These are phyloP conservation scores for Crassisporium funariophilum DNA, from an alignment of 768 basidiomycete genomes.

Conservation along the genomic window DNA sequence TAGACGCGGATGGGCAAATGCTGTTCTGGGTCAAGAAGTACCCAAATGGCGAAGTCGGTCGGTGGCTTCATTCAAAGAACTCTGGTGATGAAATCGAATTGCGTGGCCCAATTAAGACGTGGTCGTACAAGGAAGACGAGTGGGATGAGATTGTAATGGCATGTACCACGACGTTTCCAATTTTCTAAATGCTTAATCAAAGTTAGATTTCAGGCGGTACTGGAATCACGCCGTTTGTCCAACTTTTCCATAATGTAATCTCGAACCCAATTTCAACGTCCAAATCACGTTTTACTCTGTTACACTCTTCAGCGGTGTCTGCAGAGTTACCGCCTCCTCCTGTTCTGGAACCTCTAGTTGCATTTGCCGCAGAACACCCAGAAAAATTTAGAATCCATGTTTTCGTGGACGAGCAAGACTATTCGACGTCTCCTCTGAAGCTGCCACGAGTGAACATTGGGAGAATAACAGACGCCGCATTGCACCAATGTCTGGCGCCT, in stretches of 20 bases:
- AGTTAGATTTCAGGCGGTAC: slow-evolving; percentile 84
- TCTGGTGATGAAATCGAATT: slow-evolving; percentile 72
- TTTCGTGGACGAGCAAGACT: slow-evolving; percentile 60
- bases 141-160: slow-evolving; percentile 88
- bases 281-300: slow-evolving; percentile 64
- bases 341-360: slow-evolving; percentile 55
- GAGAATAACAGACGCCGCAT: slow-evolving; percentile 52
- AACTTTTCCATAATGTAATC: slow-evolving; percentile 65
- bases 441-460: slow-evolving; percentile 41
- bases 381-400: slow-evolving; percentile 57
- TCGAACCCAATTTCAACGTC: slow-evolving; percentile 28
- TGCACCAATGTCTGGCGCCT: slow-evolving; percentile 45
- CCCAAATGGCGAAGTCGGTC: slow-evolving; percentile 74
- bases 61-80: slow-evolving; percentile 76
- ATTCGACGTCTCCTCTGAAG: slow-evolving; percentile 19
- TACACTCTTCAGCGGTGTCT: slow-evolving; percentile 67
- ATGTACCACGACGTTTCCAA: slow-evolving; percentile 15
- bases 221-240: slow-evolving; percentile 84
- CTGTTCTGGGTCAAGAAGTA: slow-evolving; percentile 84
- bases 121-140: slow-evolving; percentile 50
- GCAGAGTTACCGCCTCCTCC: slow-evolving; percentile 69
- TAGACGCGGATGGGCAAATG: slow-evolving; percentile 68
- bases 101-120: slow-evolving; percentile 74
- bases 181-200: background rate
- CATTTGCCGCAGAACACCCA: slow-evolving; percentile 52